phyloP scores from a whole-genome alignment of 1,139 yeast genomes.

The Geotrichum europaeum region DNA sequence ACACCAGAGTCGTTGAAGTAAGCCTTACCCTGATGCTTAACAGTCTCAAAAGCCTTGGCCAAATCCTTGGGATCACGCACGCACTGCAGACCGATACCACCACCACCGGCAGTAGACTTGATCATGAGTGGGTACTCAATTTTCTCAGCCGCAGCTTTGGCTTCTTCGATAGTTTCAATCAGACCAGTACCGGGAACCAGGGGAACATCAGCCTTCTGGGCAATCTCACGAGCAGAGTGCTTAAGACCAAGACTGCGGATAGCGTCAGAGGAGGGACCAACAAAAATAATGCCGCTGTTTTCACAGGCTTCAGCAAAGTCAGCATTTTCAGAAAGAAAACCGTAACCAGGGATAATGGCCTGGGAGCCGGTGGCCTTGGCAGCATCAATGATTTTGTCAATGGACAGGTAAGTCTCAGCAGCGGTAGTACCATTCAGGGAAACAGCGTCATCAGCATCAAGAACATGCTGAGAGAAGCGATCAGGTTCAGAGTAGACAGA shows the following conservation, averaged over 20 bases:
- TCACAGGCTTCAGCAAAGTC: slow-evolving; percentile 87
- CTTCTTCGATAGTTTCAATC: slow-evolving; percentile 64
- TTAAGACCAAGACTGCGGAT: slow-evolving; percentile 86
- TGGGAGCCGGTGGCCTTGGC: slow-evolving; percentile 79
- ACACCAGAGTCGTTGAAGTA: slow-evolving; percentile 95
- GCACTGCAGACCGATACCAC: slow-evolving; percentile 95
- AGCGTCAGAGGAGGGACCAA: slow-evolving; percentile 93
- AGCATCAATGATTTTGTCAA: slow-evolving; percentile 77
- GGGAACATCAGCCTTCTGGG: slow-evolving; percentile 82
- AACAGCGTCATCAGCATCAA: slow-evolving; percentile 72
- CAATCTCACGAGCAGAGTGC: slow-evolving; percentile 94
- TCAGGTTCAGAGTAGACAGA: slow-evolving; percentile 92
- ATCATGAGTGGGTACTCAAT: slow-evolving; percentile 92
- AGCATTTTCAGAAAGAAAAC: slow-evolving; percentile 93
- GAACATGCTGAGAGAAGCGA: slow-evolving; percentile 78
- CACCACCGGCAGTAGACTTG: slow-evolving; percentile 98
- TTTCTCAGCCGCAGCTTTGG: slow-evolving; percentile 65
- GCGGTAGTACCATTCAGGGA: slow-evolving; percentile 78
- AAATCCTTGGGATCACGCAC: slow-evolving; percentile 78
- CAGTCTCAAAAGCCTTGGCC: slow-evolving; percentile 78
- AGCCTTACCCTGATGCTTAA: slow-evolving; percentile 86
- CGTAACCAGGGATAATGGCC: slow-evolving; percentile 96
- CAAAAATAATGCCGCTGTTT: slow-evolving; percentile 77
- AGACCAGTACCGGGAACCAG: slow-evolving; percentile 92
- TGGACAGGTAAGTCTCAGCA: slow-evolving; percentile 81